Evolutionary conservation across 805 yeast species (phyloP), one percentile per base, ranked within the genome.

Genomic region (Myxozyma melibiosi): DNA sequence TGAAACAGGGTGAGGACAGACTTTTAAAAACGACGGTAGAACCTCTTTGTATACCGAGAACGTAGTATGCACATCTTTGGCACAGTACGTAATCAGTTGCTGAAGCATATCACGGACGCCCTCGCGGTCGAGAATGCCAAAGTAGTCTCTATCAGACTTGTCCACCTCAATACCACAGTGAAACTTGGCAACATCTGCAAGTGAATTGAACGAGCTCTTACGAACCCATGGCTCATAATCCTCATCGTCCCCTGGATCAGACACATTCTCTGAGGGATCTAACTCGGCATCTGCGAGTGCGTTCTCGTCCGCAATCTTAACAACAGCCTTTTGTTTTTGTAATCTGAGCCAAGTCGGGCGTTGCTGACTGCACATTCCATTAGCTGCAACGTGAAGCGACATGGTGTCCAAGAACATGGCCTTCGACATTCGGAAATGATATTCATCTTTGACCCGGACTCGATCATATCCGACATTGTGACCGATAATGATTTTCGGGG

Each of bases 301-400:
- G 62, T 69, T 55, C 58, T 67, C 51, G 64, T 60, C 53, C 53
- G 49, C 44, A 14, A 35, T 38, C 13, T 24, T 18, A 64, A 61
- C 53, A 52, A 51, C 44, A 14, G 40, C 43, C 13, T 24, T 18
- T 20, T 22, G 45, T 58, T 72, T 70, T 31, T 65, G 60, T 28
- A 62, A 54, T 41, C 67, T 83, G 65, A 81, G 70, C 88, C 94
- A 94, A 16, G 80, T 77, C 0, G 90, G 86, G 59, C 98, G 73
- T 68, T 94, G 99, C 65, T 88, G 84, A 2, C 97, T 88, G 70
- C 97, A 89, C 81, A 94, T 85, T 0, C 99, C 99, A 49, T 86
- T 83, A 0, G 84, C 82, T 1, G 98, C 95, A 33, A 91, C 83
- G 71, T 94, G 99, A 18, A 94, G 73, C 1, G 97, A 86, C 90